A percentile compares a stretch with the other conserved stretches of the same genome.
phyloP scores from a whole-genome alignment of 2,329 filamentous ascomycete genomes.

The Claviceps arundinis region DNA sequence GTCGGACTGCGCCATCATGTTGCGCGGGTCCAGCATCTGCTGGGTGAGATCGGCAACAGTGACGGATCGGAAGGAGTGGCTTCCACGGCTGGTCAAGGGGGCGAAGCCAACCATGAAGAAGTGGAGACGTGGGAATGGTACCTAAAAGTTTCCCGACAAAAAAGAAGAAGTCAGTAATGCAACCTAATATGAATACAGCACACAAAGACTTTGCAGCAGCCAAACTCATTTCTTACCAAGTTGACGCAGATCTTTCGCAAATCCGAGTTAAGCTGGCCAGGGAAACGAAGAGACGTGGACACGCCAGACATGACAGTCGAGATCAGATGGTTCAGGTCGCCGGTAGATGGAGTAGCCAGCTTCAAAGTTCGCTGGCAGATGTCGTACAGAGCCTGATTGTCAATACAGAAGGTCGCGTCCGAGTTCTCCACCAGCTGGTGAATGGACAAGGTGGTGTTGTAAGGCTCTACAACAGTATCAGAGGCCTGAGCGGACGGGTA shows the following conservation, averaged over 20 bases:
- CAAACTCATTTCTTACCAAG: constrained; percentile 37
- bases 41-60: constrained; percentile 96
- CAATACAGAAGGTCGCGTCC: constrained; percentile 99
- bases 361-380: constrained; percentile 99
- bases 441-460: constrained; percentile 97
- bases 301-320: constrained; percentile 99
- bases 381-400: constrained; percentile 99
- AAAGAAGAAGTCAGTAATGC: not conserved
- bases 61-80: constrained; percentile 92
- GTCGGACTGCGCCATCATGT: constrained; percentile 99
- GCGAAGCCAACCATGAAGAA: constrained; percentile 99
- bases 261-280: constrained; percentile 98
- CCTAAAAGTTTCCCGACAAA: constrained; percentile 25
- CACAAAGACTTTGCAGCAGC: not conserved
- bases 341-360: constrained; percentile 95
- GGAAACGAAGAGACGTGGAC: constrained; percentile 97
- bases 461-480: constrained; percentile 98
- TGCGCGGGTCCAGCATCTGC: constrained; percentile 99
- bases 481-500: constrained; percentile 98
- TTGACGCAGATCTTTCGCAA: constrained; percentile 98
- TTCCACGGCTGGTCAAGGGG: constrained; percentile 74
- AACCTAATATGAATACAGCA: too few species aligned
- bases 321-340: constrained; percentile 97
- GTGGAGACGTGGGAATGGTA: constrained; percentile 99
- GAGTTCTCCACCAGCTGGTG: constrained; percentile 99